Conservation (phyloP, 805 yeast species). For the Schizosaccharomyces pombe region ASM294v3 CU329670.1:2283501-2284000, state of each 20-base stretch:
- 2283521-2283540: no score
- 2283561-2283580: no score
- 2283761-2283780: constrained; percentile 89
- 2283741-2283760: constrained; percentile 94
- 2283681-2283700: constrained; percentile 99
- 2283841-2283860: constrained; percentile 92
- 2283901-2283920: constrained; percentile 96
- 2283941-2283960: constrained; percentile 78
- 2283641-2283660: constrained; percentile 26
- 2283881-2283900: constrained; percentile 55
- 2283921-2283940: constrained; percentile 99
- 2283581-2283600: no score
- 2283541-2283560: no score
- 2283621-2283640: background rate
- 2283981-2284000: constrained; percentile 80
- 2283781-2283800: constrained; percentile 83
- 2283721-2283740: constrained; percentile 93
- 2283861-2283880: constrained; percentile 98
- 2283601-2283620: background rate
- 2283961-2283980: constrained; percentile 96
- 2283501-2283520: no score
- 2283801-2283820: constrained; percentile 51
- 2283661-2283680: constrained; percentile 93
- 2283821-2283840: constrained; percentile 80
- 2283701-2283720: constrained; percentile 99